These are phyloP conservation scores for Pichia ethanolica DNA, from an alignment of 805 yeast species.

Conservation along the genomic window DNA sequence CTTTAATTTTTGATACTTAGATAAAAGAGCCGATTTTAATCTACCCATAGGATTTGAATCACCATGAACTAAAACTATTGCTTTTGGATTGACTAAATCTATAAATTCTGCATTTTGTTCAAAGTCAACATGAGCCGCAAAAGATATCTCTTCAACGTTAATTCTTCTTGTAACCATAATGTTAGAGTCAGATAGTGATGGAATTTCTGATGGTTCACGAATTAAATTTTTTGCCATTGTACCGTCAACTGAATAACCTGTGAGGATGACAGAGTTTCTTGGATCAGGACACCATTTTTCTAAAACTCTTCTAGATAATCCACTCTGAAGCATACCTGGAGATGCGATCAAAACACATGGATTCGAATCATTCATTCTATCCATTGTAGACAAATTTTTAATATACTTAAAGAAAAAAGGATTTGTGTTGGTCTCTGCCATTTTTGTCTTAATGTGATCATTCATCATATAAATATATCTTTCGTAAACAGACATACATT, in stretches of 20 bases:
- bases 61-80: slow-evolving; percentile 91
- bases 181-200: slow-evolving; percentile 75
- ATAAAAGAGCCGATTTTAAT: slow-evolving; percentile 81
- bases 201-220: slow-evolving; percentile 86
- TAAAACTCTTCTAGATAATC: slow-evolving; percentile 81
- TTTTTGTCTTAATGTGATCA: slow-evolving; percentile 70
- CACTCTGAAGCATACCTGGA: slow-evolving; percentile 98
- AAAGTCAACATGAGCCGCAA: slow-evolving; percentile 99
- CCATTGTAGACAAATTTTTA: slow-evolving; percentile 70
- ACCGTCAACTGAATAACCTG: slow-evolving; percentile 98
- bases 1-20: slow-evolving; percentile 74
- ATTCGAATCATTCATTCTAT: slow-evolving; percentile 83
- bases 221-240: slow-evolving; percentile 90
- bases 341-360: slow-evolving; percentile 95
- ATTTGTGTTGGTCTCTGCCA: slow-evolving; percentile 71
- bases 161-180: slow-evolving; percentile 79
- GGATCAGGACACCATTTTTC: slow-evolving; percentile 98
- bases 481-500: slow-evolving; percentile 96
- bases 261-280: slow-evolving; percentile 75
- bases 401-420: slow-evolving; percentile 89
- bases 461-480: slow-evolving; percentile 97
- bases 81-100: slow-evolving; percentile 75
- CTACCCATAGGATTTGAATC: slow-evolving; percentile 99
- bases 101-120: slow-evolving; percentile 89
- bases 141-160: slow-evolving; percentile 86